Conservation (phyloP, 2,329 filamentous ascomycete species). For the Xylogone sp. region DNA sequence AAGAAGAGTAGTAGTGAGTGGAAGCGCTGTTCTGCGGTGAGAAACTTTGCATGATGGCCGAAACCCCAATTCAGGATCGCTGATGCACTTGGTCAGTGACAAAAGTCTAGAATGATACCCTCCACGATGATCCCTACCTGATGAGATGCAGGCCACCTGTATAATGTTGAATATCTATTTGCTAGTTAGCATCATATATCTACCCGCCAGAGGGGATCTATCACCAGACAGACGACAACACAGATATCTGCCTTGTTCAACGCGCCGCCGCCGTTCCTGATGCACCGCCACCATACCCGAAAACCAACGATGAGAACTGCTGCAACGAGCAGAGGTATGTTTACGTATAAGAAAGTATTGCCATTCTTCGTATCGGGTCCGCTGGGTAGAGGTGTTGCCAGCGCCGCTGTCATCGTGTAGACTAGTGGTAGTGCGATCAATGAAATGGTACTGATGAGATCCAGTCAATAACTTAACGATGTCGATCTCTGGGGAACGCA, state of each 20-base stretch:
- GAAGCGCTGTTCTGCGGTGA: slow-evolving; percentile 7
- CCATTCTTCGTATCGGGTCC: slow-evolving; percentile 4
- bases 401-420: slow-evolving; percentile 1
- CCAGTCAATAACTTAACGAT: slow-evolving; percentile 1
- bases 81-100: background rate
- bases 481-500: background rate
- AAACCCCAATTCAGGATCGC: slow-evolving; percentile 11
- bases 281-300: slow-evolving; percentile 11
- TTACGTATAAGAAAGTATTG: slow-evolving; percentile 1
- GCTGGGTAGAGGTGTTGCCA: background rate
- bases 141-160: slow-evolving; percentile 3
- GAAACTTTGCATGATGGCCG: slow-evolving; percentile 10
- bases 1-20: background rate
- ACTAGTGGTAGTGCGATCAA: background rate
- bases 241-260: slow-evolving; percentile 4
- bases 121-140: slow-evolving; percentile 1
- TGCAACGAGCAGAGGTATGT: slow-evolving; percentile 9
- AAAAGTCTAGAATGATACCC: background rate
- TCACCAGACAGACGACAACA: slow-evolving; percentile 3
- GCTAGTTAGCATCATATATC: slow-evolving; percentile 1
- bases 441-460: slow-evolving; percentile 1
- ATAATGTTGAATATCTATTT: slow-evolving; percentile 3
- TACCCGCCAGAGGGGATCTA: background rate
- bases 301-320: slow-evolving; percentile 5
- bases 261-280: slow-evolving; percentile 1